These are phyloP conservation scores for Arachis stenosperma DNA, from an alignment of 306 rosid genomes.

Conservation along the genomic window DNA sequence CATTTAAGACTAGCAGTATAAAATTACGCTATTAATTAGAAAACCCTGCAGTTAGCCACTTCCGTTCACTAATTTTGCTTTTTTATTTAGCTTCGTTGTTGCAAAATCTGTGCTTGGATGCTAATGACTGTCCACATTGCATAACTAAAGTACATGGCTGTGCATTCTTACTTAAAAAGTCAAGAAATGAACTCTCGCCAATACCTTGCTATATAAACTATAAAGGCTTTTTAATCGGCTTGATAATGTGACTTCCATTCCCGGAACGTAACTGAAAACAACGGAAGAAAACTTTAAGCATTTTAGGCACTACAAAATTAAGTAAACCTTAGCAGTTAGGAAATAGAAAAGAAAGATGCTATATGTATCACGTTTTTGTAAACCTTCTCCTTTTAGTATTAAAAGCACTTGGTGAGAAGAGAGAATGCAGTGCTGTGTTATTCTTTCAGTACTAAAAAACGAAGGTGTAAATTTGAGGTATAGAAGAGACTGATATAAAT, in stretches of 20 bases:
- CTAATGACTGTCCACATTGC: slow-evolving; percentile 10
- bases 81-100: slow-evolving; percentile 6
- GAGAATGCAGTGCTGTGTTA: too few relatives aligned
- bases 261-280: slow-evolving; percentile 87
- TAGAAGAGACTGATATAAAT: too few relatives aligned
- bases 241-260: slow-evolving; percentile 94
- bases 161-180: slow-evolving; percentile 32
- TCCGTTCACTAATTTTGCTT: slow-evolving; percentile 20
- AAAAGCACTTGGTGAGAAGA: too few relatives aligned
- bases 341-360: neutral
- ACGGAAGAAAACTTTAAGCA: slow-evolving; percentile 12
- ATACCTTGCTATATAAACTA: slow-evolving; percentile 94
- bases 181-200: slow-evolving; percentile 29
- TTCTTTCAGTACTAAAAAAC: too few relatives aligned
- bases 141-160: slow-evolving; percentile 3
- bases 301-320: slow-evolving; percentile 29
- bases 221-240: slow-evolving; percentile 93
- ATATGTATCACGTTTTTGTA: too few relatives aligned
- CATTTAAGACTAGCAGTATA: slow-evolving; percentile 25
- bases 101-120: slow-evolving; percentile 10
- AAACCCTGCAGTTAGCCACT: slow-evolving; percentile 25
- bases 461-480: too few relatives aligned
- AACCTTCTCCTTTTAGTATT: too few relatives aligned
- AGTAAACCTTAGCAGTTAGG: slow-evolving; percentile 16
- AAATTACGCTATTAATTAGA: slow-evolving; percentile 24